A percentile compares a stretch with the other conserved stretches of the same genome.
These are phyloP conservation scores for Candida nemodendra DNA, from an alignment of 805 yeast genomes.

Conservation along the genomic window DNA sequence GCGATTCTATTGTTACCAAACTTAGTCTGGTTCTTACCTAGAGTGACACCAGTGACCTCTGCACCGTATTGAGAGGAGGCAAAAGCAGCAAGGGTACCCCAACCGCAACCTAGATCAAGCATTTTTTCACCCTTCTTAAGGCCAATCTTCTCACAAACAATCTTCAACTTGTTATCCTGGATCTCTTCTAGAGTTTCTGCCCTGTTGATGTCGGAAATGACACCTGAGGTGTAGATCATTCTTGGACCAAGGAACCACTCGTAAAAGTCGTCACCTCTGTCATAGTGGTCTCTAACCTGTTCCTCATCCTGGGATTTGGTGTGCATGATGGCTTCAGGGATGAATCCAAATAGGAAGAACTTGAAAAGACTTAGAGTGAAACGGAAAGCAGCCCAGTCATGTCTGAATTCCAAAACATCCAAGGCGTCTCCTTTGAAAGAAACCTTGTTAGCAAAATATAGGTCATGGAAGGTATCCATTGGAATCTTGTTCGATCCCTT, in stretches of 20 bases:
- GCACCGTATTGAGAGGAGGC: slow-evolving; percentile 85
- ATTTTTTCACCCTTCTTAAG: slow-evolving; percentile 69
- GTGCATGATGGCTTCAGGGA: slow-evolving; percentile 91
- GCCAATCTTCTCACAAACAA: slow-evolving; percentile 84
- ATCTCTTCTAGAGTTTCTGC: slow-evolving; percentile 76
- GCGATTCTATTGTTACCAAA: slow-evolving; percentile 77
- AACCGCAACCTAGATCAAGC: slow-evolving; percentile 90
- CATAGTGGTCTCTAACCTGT: slow-evolving; percentile 93
- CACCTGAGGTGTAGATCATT: slow-evolving; percentile 90
- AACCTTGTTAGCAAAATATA: slow-evolving; percentile 80
- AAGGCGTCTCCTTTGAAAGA: slow-evolving; percentile 84
- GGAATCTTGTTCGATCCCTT: slow-evolving; percentile 77
- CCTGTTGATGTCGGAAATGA: slow-evolving; percentile 64
- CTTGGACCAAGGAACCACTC: slow-evolving; percentile 92
- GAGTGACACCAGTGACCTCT: slow-evolving; percentile 81
- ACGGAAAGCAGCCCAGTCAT: slow-evolving; percentile 84
- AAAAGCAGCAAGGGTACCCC: slow-evolving; percentile 90
- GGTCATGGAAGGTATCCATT: slow-evolving; percentile 88
- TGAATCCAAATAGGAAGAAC: slow-evolving; percentile 81
- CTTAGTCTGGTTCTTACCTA: slow-evolving; percentile 87
- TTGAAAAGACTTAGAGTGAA: slow-evolving; percentile 76
- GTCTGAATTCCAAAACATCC: slow-evolving; percentile 81
- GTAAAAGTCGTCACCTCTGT: slow-evolving; percentile 94
- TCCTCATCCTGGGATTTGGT: slow-evolving; percentile 94
- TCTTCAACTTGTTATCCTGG: slow-evolving; percentile 86